A percentile compares a stretch with the other conserved stretches of the same genome.
phyloP scores from a whole-genome alignment of 345 rosid species.

The Rubroshorea leprosula region DNA sequence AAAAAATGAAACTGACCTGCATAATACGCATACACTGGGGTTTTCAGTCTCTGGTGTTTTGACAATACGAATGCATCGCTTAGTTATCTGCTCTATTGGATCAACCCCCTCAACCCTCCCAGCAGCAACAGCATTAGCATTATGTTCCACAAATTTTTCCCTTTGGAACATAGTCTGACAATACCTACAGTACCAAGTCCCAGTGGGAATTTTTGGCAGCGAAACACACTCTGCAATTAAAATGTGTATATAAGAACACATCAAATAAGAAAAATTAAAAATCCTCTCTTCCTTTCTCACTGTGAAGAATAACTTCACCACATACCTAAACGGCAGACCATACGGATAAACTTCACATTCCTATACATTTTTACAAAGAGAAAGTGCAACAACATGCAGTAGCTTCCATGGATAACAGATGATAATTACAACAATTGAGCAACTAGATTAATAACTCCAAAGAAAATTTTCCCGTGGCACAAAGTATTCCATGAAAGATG shows the following conservation, averaged over 20 bases:
- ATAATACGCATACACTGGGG: constrained; percentile 74
- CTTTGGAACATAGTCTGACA: constrained; percentile 55
- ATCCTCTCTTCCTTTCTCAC: background rate
- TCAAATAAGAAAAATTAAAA: background rate
- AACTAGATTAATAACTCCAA: too few species aligned
- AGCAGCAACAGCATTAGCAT: constrained; percentile 82
- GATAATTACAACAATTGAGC: background rate
- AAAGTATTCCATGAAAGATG: background rate
- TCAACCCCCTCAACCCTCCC: constrained; percentile 88
- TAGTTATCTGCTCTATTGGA: constrained; percentile 77
- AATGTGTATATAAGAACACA: background rate
- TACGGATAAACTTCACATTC: background rate
- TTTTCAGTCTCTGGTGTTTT: constrained; percentile 48
- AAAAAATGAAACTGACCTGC: constrained; percentile 53
- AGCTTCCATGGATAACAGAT: background rate
- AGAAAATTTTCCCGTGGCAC: background rate
- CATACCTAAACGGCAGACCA: background rate
- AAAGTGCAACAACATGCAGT: too few species aligned
- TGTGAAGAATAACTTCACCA: background rate
- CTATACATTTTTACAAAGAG: background rate
- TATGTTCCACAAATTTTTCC: constrained; percentile 66
- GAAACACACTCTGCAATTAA: constrained; percentile 46
- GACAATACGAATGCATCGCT: constrained; percentile 84
- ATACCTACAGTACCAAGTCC: constrained; percentile 80
- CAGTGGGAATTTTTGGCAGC: constrained; percentile 49